A percentile compares a stretch with the other conserved stretches of the same genome.
These are phyloP conservation scores for Corinectria fuckeliana DNA, from an alignment of 2,329 filamentous ascomycete species.

Conservation along the genomic window DNA sequence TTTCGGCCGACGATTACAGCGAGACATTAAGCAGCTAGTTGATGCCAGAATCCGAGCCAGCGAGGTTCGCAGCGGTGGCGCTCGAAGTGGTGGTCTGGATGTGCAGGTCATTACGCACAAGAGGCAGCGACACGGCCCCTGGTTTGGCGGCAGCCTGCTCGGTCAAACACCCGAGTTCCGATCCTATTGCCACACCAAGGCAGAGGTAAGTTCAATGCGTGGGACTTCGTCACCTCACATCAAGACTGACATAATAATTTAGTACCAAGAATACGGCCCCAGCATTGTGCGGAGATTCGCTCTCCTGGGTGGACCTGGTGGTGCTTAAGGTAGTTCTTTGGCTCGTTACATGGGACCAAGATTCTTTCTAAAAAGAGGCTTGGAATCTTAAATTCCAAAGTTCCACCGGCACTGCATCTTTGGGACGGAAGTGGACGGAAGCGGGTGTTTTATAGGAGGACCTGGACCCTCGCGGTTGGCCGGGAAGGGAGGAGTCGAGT, in stretches of 20 bases:
- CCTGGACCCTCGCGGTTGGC: slow-evolving; percentile 1
- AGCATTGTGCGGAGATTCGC: slow-evolving; percentile 96
- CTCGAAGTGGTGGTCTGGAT: slow-evolving; percentile 91
- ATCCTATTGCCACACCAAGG: slow-evolving; percentile 97
- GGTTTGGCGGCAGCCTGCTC: slow-evolving; percentile 96
- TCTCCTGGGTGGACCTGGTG: slow-evolving; percentile 88
- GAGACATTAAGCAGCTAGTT: slow-evolving; percentile 95
- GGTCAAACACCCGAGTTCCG: slow-evolving; percentile 98
- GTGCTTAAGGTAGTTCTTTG: slow-evolving; percentile 59
- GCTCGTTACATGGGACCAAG: slow-evolving; percentile 19
- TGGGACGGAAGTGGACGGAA: neutral
- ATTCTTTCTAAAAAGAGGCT: slow-evolving; percentile 13
- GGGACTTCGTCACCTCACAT: neutral
- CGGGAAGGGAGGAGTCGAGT: slow-evolving; percentile 1
- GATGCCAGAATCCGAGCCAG: slow-evolving; percentile 92
- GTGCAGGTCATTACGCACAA: slow-evolving; percentile 98
- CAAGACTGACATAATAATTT: slow-evolving; percentile 26
- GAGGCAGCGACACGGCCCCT: slow-evolving; percentile 94
- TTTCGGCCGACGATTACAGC: slow-evolving; percentile 93
- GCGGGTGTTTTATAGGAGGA: neutral
- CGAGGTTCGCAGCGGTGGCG: slow-evolving; percentile 89
- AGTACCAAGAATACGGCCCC: slow-evolving; percentile 95
- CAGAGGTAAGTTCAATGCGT: slow-evolving; percentile 57
- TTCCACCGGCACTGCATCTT: neutral
- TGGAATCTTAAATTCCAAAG: slow-evolving; percentile 5